Evolutionary conservation across 495 filamentous ascomycete species (phyloP), one percentile per base, ranked within the genome.

Genomic region (Talaromyces borbonicus): DNA sequence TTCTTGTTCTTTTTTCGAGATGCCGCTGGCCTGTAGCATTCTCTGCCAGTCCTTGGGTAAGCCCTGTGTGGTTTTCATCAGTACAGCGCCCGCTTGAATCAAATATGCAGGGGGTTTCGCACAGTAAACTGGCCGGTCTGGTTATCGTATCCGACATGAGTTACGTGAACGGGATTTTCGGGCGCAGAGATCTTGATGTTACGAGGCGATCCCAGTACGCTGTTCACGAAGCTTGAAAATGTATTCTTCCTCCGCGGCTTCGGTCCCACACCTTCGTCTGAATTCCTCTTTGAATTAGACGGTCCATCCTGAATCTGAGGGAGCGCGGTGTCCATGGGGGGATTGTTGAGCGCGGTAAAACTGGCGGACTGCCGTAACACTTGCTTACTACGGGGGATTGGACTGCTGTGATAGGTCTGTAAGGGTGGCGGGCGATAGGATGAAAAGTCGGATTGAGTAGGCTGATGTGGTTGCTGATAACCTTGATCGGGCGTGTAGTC

Each of bases 41-140:
- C 85, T 80, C 65, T 98, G 92, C 92, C 92, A 98, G 73, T 98
- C 92, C 62, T 93, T 94, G 1, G 92, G 92, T 26, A 98, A 70
- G 50, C 92, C 92, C 87, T 93, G 55, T 43, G 18, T 33, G 23
- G 6, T 14, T 11, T 9, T 4, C 20, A 19, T 29, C 18, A 43
- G 16, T 29, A 36, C 26, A 31, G 41, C n/a, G n/a, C n/a, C n/a
- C n/a, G 20, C 14, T 8, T 3, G 30, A 5, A 8, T 29, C 14
- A 20, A 5, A 6, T 8, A 47, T 8, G 6, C 14, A 27, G 15
- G 12, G 18, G 23, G 41, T 35, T 29, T 81, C 85, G 50, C 74
- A 93, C 87, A 27, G 92, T 98, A 62, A 95, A 98, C 63, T 96
- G 86, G 46, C 92, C 92, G 3, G 92, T 98, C 53, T 87, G 77